Conservation (phyloP, 495 filamentous ascomycete genomes). For the Trichoderma erinaceum region DNA sequence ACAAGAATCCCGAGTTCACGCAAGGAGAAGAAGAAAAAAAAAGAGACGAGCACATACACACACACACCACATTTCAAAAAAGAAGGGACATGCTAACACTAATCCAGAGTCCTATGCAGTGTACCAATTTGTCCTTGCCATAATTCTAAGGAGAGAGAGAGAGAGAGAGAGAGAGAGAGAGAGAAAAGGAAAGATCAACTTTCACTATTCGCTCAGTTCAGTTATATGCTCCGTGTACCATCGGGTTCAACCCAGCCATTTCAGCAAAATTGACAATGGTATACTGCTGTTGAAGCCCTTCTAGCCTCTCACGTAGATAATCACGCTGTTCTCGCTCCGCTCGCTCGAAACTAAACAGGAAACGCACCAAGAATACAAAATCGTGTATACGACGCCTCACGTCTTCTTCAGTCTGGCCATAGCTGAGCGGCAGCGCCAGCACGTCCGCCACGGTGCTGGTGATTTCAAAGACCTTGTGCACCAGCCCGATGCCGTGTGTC, state of each 20-base stretch:
- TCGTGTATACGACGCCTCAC: constrained; percentile 13
- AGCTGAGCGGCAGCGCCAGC: constrained; percentile 13
- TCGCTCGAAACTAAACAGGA: constrained; percentile 15
- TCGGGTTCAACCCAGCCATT: background rate
- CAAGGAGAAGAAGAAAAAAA: background rate
- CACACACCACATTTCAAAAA: background rate
- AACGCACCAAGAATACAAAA: constrained; percentile 10
- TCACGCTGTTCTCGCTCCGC: constrained; percentile 1
- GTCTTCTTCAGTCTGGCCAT: constrained; percentile 5
- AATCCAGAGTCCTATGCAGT: background rate
- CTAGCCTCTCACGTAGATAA: constrained; percentile 5
- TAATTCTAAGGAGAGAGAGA: no score
- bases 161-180: no score
- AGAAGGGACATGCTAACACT: background rate
- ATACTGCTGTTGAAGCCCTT: constrained; percentile 10
- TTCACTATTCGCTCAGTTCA: no score
- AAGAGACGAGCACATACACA: background rate
- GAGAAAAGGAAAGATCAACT: no score
- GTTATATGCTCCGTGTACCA: background rate
- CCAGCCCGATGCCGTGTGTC: constrained; percentile 15
- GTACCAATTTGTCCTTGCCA: background rate
- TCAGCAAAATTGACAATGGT: constrained; percentile 12
- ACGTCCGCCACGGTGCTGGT: constrained; percentile 18
- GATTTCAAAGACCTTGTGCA: constrained; percentile 20
- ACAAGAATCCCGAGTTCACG: background rate